Evolutionary conservation across 2,329 filamentous ascomycete species (phyloP).

Genomic region (Phaeosphaeriaceae sp.): DNA sequence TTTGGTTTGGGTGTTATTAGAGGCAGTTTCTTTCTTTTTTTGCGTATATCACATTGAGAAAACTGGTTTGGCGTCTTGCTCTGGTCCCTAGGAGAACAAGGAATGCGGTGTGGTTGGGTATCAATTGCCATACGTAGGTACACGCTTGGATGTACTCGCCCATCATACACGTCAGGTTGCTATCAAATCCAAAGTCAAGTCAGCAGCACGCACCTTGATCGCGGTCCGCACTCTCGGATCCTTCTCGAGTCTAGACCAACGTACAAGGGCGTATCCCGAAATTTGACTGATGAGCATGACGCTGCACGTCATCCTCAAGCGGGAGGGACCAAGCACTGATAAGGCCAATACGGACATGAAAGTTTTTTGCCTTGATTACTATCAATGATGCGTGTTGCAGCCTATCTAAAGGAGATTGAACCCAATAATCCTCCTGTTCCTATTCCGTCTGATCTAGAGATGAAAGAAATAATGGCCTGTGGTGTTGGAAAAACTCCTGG

Average conservation of each 20-base stretch:
- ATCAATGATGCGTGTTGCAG: neutral
- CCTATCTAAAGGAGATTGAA: neutral
- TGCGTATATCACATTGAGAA: neutral
- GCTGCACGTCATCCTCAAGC: neutral
- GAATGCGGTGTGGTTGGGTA: too few species aligned
- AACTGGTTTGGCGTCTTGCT: too few species aligned
- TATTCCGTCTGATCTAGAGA: neutral
- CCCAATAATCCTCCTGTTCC: neutral
- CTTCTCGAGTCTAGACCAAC: neutral
- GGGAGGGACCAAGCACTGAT: neutral
- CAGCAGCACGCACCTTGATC: neutral
- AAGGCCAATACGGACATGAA: neutral
- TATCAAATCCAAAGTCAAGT: neutral
- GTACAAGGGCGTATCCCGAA: neutral
- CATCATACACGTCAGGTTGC: neutral
- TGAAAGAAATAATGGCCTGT: neutral
- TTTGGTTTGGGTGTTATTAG: neutral
- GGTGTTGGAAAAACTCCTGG: neutral
- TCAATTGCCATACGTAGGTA: neutral
- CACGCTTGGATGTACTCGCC: neutral
- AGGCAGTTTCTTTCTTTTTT: neutral
- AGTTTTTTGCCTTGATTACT: neutral
- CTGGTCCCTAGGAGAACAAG: too few species aligned
- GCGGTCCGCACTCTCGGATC: neutral
- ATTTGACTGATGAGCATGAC: neutral